A percentile compares a stretch with the other conserved stretches of the same genome.
Evolutionary conservation across 2,329 filamentous ascomycete genomes (phyloP).

Genomic region (Pseudopithomyces chartarum): DNA sequence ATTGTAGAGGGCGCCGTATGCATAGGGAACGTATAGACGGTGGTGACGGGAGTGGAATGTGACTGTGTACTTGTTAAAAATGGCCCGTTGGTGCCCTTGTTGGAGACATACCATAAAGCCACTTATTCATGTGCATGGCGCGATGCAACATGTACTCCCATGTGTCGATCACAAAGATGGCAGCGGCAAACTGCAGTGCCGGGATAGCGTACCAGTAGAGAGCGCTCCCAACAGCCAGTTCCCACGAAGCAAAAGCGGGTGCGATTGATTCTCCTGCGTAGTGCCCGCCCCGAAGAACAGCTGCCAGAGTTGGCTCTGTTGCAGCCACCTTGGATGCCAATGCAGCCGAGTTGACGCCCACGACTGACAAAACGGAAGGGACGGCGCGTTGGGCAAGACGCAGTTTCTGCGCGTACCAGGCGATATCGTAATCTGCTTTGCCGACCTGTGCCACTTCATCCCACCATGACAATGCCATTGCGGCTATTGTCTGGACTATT

Average conservation of each 20-base stretch:
- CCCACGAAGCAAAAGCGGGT: slow-evolving; percentile 83
- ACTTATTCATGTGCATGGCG: slow-evolving; percentile 96
- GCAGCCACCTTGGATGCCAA: slow-evolving; percentile 76
- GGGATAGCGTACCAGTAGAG: slow-evolving; percentile 84
- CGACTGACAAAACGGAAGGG: slow-evolving; percentile 69
- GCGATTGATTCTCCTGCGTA: slow-evolving; percentile 68
- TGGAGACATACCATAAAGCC: slow-evolving; percentile 80
- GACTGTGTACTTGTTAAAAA: slow-evolving; percentile 53
- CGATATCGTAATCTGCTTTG: slow-evolving; percentile 82
- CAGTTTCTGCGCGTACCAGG: slow-evolving; percentile 85
- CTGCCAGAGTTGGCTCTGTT: slow-evolving; percentile 75
- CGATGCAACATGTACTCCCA: slow-evolving; percentile 99
- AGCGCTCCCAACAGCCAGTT: slow-evolving; percentile 72
- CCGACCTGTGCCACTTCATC: slow-evolving; percentile 77
- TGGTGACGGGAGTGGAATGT: slow-evolving; percentile 95
- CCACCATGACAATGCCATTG: slow-evolving; percentile 68
- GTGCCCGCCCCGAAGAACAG: slow-evolving; percentile 76
- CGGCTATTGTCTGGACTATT: slow-evolving; percentile 79
- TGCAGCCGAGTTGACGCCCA: slow-evolving; percentile 77
- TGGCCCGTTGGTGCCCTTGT: not conserved
- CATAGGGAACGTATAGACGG: slow-evolving; percentile 95
- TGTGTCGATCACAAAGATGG: slow-evolving; percentile 80
- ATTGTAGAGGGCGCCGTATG: slow-evolving; percentile 96
- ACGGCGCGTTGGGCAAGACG: slow-evolving; percentile 79
- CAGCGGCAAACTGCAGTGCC: slow-evolving; percentile 74